Percentiles rank a stretch among this genome's conserved stretches.
phyloP scores from a whole-genome alignment of 2,329 filamentous ascomycete genomes.

The Neonectria punicea region DNA sequence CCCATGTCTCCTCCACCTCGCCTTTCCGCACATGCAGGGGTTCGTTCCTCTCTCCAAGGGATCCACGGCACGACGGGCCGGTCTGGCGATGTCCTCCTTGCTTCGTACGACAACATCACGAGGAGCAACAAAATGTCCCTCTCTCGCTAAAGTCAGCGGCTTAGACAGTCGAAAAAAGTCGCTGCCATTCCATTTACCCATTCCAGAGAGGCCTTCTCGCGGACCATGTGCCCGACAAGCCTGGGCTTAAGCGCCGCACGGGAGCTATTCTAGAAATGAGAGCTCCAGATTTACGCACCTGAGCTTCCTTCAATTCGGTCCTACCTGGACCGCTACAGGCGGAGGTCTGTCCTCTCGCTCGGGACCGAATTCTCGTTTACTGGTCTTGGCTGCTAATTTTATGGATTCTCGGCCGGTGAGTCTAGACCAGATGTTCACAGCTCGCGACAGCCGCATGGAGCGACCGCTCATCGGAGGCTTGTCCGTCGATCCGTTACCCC shows the following conservation, averaged over 20 bases:
- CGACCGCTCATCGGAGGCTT: constrained; percentile 28
- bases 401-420: not conserved
- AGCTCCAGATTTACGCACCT: not conserved
- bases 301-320: not conserved
- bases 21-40: constrained; percentile 10
- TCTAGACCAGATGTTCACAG: constrained; percentile 11
- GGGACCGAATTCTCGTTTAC: not conserved
- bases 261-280: not conserved
- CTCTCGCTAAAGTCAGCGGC: constrained; percentile 18
- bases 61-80: constrained; percentile 30
- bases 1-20: not conserved
- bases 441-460: not conserved
- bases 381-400: not conserved
- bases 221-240: not conserved
- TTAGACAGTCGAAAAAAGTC: not conserved
- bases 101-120: constrained; percentile 1
- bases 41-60: constrained; percentile 16
- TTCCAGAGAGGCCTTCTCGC: not conserved
- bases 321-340: not conserved
- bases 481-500: constrained; percentile 37
- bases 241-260: not conserved
- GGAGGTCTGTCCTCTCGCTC: not conserved
- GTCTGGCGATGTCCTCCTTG: constrained; percentile 5
- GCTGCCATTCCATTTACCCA: not conserved
- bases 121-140: constrained; percentile 11